Evolutionary conservation across 805 yeast species (phyloP), one percentile per base, ranked within the genome.

Genomic region (Candida vaughaniae): DNA sequence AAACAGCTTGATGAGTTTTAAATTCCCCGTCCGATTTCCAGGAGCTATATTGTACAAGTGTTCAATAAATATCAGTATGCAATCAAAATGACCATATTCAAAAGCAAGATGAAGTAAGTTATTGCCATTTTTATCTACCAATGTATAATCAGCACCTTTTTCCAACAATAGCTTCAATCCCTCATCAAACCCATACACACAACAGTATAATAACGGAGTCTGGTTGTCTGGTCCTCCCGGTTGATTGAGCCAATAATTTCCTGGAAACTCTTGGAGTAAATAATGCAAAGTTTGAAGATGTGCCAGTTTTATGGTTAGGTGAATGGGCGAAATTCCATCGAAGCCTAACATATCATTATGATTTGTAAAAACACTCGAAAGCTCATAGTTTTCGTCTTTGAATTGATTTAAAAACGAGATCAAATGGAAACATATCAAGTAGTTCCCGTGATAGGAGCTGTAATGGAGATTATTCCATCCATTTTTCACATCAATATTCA

Each of bases 401-500:
- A 42, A 42, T 16, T 45, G 49, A 18, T 49, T 56, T 39, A 61
- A 51, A 30, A 53, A 55, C 18, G 67, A 58, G 4, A 68, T 51
- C 11, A 68, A 46, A 48, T 66, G 71, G 51, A 58, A 66, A 42
- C 74, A 68, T 5, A 68, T 56, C 33, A 68, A 49, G 42, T 68
- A 68, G 46, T 66, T 58, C 19, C 74, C 74, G 39, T 62, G 49
- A 44, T 52, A 66, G 8, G 66, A 52, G 6, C 71, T 68, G 47
- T 64, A 66, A 51, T 68, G 72, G 29, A 68, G 58, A 41, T 66
- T 68, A 34, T 59, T 47, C 73, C 73, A 68, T 20, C 74, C 74
- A 15, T 52, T 39, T 30, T 58, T 22, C 11, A 64, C 52, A 44
- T 68, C 70, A 11, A 54, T 52, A 42, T 68, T 68, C 29, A 68